Conservation (phyloP, 179 eudicot genomes). For the Silene vulgaris region DNA sequence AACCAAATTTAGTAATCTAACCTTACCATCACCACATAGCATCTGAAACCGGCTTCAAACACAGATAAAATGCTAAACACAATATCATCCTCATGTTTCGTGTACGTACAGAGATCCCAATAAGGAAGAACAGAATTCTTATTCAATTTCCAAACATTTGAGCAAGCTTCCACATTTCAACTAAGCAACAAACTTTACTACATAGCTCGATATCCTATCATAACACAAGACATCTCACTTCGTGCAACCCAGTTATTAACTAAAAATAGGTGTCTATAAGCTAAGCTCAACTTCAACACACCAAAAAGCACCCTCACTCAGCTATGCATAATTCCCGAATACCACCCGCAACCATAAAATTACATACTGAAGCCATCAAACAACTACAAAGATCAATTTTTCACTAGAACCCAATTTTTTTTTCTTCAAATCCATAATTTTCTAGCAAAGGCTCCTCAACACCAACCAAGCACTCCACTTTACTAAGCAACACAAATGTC, state of each 20-base stretch:
- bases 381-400: background rate
- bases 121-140: background rate
- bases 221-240: background rate
- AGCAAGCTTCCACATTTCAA: background rate
- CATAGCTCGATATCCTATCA: background rate
- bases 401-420: background rate
- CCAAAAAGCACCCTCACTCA: background rate
- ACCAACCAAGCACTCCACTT: background rate
- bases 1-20: background rate
- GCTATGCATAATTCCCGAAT: background rate
- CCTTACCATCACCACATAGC: background rate
- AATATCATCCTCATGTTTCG: background rate
- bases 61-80: background rate
- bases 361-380: background rate
- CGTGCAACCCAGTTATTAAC: background rate
- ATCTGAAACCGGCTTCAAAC: background rate
- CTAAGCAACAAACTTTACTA: constrained; percentile 3
- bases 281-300: background rate
- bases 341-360: background rate
- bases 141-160: background rate
- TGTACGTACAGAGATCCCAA: background rate
- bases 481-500: background rate
- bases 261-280: background rate
- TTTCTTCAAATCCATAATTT: background rate
- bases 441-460: background rate